These are phyloP conservation scores for Solanum gandarillasii DNA, from an alignment of 257 asterid species.

Conservation along the genomic window DNA sequence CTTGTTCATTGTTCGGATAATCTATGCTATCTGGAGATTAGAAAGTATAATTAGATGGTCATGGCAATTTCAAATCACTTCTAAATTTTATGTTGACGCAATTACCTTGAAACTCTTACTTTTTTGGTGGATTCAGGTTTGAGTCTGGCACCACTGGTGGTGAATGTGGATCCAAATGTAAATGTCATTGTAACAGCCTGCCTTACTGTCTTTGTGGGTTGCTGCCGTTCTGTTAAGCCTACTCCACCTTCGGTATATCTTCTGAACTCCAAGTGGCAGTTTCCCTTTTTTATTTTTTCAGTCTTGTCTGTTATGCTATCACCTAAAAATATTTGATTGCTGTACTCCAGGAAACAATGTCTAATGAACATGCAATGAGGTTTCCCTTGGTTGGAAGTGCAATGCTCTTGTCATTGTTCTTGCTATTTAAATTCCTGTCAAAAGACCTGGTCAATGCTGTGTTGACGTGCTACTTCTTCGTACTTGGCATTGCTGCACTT, in stretches of 20 bases:
- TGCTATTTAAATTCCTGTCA: slow-evolving; percentile 90
- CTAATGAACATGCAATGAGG: slow-evolving; percentile 95
- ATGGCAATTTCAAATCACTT: neutral
- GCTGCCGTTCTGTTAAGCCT: slow-evolving; percentile 84
- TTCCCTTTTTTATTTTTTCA: neutral
- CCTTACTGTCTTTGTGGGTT: slow-evolving; percentile 82
- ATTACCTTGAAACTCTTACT: neutral
- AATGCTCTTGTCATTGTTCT: slow-evolving; percentile 81
- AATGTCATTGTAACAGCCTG: slow-evolving; percentile 85
- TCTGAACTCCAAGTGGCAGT: neutral
- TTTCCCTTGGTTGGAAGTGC: slow-evolving; percentile 97
- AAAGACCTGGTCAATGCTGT: slow-evolving; percentile 99
- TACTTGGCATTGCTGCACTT: slow-evolving; percentile 90
- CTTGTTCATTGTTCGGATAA: neutral
- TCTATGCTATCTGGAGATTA: neutral
- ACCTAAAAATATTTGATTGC: neutral
- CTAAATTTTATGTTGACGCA: neutral
- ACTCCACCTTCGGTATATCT: slow-evolving; percentile 85
- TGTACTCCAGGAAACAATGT: slow-evolving; percentile 81
- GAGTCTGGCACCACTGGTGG: slow-evolving; percentile 78
- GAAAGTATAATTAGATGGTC: neutral
- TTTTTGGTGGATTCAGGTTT: slow-evolving; percentile 41
- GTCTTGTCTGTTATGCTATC: neutral
- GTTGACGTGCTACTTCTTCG: slow-evolving; percentile 80
- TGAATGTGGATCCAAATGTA: slow-evolving; percentile 83